Evolutionary conservation across 306 rosid genomes (phyloP), one percentile per base, ranked within the genome.

Genomic region (Malus sieversii): DNA sequence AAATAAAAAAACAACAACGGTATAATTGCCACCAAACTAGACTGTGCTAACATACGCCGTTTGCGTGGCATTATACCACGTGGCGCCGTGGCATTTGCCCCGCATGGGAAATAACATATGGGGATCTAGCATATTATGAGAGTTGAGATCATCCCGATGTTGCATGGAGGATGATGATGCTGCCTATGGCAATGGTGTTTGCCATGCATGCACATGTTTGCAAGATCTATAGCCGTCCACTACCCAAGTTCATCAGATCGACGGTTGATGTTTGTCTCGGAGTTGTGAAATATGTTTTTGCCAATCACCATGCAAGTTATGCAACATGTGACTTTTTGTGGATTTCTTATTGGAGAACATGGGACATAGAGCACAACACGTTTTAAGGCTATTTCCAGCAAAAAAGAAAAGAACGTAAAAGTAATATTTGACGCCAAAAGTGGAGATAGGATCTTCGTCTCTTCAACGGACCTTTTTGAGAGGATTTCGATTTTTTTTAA

Each of bases 101-200:
- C 22, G 62, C 25, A 20, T n/a, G 62, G 14, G 27, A 12, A 57
- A n/a, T 22, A 5, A 48, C 55, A 6, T 15, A n/a, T n/a, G 62
- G 62, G 55, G 29, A n/a, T n/a, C 13, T 7, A 57, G 13, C 27
- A 57, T 57, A 5, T 5, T 48, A 51, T 16, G 8, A 5, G 8
- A 51, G 42, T 5, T 51, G 27, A n/a, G 5, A 22, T 3, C 62
- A 58, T 81, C 84, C 77, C 84, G 27, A 72, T 10, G 74, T 4
- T 51, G 27, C 79, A 52, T 68, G 14, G 72, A 73, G 59, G 69
- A 30, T 53, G 57, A 30, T 53, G 57, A 76, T 23, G 82, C 35
- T 59, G 55, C 61, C 22, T 10, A 4, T 40, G 30, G 57, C 60
- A 25, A 4, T 29, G 22, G 25, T 68, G 23, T 68, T n/a, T 62